Percentiles rank a stretch among this genome's conserved stretches.
Evolutionary conservation across 257 asterid genomes (phyloP).

Genomic region (Plantago elongata): DNA sequence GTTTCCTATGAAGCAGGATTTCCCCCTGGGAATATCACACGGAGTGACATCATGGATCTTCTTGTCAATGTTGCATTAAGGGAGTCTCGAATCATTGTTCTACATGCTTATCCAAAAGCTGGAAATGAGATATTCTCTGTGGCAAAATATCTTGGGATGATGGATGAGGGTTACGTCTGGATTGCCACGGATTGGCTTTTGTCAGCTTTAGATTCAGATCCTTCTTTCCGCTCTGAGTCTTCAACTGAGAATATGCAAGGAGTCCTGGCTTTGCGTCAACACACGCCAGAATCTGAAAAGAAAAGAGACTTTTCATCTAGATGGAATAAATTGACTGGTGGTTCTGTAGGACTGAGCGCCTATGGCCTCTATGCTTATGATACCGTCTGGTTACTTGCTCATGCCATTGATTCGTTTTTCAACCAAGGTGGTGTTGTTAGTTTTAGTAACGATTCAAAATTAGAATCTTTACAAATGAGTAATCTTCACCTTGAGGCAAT

Average conservation of each 20-base stretch:
- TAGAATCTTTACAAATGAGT: conserved; percentile 37
- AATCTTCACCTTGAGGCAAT: conserved; percentile 61
- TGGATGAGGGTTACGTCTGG: conserved; percentile 71
- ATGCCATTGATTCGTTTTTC: conserved; percentile 64
- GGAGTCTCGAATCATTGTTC: conserved; percentile 66
- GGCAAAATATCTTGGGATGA: conserved; percentile 63
- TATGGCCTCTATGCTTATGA: conserved; percentile 82
- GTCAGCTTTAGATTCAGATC: conserved; percentile 47
- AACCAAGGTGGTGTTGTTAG: conserved; percentile 66
- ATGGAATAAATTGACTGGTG: conserved; percentile 52
- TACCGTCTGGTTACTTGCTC: conserved; percentile 79
- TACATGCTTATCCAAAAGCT: conserved; percentile 52
- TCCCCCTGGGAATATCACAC: conserved; percentile 31
- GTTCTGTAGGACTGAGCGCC: conserved; percentile 56
- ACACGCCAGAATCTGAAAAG: conserved; percentile 39
- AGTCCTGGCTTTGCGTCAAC: conserved; percentile 45
- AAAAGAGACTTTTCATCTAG: conserved; percentile 48
- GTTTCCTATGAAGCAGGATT: conserved; percentile 57
- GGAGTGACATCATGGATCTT: conserved; percentile 41
- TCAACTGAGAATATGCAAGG: conserved; percentile 38
- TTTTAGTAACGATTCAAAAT: conserved; percentile 56
- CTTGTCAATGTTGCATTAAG: conserved; percentile 53
- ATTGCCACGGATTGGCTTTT: conserved; percentile 86
- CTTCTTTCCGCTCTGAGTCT: conserved; percentile 23
- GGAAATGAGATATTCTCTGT: conserved; percentile 40